Base-by-base conservation (phyloP, 768 basidiomycete species). In the Kwoniella sp. region DNA sequence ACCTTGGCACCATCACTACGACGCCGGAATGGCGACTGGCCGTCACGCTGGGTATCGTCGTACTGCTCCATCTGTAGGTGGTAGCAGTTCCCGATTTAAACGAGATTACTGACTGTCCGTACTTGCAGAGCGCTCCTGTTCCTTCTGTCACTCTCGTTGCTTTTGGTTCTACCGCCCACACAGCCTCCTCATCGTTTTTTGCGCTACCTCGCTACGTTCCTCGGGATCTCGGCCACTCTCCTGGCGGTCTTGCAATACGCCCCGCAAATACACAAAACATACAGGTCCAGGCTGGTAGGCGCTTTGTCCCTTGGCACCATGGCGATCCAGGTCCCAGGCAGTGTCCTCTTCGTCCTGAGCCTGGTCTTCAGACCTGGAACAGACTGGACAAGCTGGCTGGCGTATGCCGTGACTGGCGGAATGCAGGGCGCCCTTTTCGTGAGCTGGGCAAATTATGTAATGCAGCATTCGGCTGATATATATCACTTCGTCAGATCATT, bases 261-360 rank as follows among this genome's bases (percentile, higher is more conserved):
- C 0, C 92, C 93, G 0, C 92, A 95, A 71, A 78, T 99, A 22
- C 60, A 81, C 11, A 83, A 85, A 55, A 98, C 92, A 0, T 95
- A 85, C 62, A 77, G 76, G 4, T 73, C 80, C 26, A 86, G 84
- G 65, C 80, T 93, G 11, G 91, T 98, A 8, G 93, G 93, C 2
- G 89, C 90, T 0, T 78, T 98, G 14, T 91, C 89, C 66, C 87
- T 99, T 50, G 86, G 87, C 0, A 96, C 89, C 83, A 96, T 99
- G 93, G 76, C 82, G 41, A 88, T 99, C 14, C 93, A 98, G 74
- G 89, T 83, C 11, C 91, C 91, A 3, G 92, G 91, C 3, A 85
- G 87, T 1, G 77, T 88, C 3, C 69, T 88, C n/a, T 92, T 96
- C 85, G 86, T 88, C 5, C 57, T 84, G 3, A 87, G 70, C 47